These are phyloP conservation scores for Aspergillus hortae DNA, from an alignment of 2,329 filamentous ascomycete genomes.

Conservation along the genomic window DNA sequence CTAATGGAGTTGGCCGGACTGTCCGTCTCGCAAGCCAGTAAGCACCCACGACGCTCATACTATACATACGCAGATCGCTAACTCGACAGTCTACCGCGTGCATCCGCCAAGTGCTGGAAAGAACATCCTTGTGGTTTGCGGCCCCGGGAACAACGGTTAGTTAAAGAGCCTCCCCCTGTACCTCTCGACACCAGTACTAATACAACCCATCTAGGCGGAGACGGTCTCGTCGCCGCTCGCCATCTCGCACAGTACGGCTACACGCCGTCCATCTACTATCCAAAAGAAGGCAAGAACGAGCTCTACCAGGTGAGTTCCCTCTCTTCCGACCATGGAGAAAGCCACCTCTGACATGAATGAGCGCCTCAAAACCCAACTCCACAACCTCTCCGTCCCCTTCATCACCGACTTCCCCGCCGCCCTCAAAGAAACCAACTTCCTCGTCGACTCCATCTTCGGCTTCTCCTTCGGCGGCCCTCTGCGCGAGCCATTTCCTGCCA, in stretches of 20 bases:
- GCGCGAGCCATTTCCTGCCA: conserved; percentile 81
- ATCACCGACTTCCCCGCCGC: conserved; percentile 64
- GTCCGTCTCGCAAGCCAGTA: conserved; percentile 75
- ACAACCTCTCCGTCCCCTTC: conserved; percentile 79
- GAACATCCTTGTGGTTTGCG: conserved; percentile 82
- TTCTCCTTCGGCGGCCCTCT: conserved; percentile 93
- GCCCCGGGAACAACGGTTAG: conserved; percentile 66
- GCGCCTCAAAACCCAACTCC: conserved; percentile 80
- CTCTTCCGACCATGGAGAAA: background rate
- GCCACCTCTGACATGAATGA: conserved; percentile 31
- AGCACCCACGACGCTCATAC: background rate
- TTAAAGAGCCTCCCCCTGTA: background rate
- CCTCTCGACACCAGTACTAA: background rate
- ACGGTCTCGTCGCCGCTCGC: conserved; percentile 89
- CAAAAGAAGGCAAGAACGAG: conserved; percentile 86
- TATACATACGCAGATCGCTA: no score
- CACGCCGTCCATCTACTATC: conserved; percentile 82
- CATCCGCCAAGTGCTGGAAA: conserved; percentile 71
- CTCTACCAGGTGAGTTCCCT: conserved; percentile 66
- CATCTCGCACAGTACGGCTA: conserved; percentile 93
- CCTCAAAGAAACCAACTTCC: conserved; percentile 66
- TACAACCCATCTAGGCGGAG: conserved; percentile 61
- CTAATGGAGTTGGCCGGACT: conserved; percentile 95
- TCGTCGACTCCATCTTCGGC: conserved; percentile 92
- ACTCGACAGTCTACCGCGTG: conserved; percentile 67